Evolutionary conservation across 2,329 filamentous ascomycete genomes (phyloP).

Genomic region (Dothistroma septosporum): DNA sequence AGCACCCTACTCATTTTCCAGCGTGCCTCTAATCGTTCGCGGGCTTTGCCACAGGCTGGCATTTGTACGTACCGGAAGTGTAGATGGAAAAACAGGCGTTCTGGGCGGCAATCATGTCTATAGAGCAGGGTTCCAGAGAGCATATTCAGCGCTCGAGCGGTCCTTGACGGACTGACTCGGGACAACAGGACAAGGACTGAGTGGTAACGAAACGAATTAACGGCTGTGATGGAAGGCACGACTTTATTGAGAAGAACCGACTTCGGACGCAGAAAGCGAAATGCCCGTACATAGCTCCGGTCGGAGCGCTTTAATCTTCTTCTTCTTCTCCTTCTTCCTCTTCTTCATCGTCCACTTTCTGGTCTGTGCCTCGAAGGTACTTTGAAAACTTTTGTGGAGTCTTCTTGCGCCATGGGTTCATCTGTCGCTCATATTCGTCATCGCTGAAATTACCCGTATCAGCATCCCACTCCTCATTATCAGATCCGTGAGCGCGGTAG

Average conservation of each 20-base stretch:
- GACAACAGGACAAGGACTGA: not conserved
- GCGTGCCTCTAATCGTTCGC: not conserved
- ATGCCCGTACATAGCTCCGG: not conserved
- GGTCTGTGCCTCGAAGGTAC: conserved; percentile 13
- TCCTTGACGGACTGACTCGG: not conserved
- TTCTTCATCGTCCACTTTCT: not conserved
- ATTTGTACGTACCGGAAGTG: not conserved
- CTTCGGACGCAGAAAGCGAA: not conserved
- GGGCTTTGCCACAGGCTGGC: not conserved
- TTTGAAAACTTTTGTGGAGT: conserved; percentile 24
- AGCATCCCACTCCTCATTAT: conserved; percentile 40
- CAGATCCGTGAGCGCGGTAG: conserved; percentile 36
- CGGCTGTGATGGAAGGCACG: not conserved
- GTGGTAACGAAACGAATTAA: not conserved
- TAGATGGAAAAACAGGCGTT: not conserved
- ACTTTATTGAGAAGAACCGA: not conserved
- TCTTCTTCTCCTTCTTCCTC: not conserved
- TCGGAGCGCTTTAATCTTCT: not conserved
- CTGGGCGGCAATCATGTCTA: not conserved
- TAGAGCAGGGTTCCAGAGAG: not conserved
- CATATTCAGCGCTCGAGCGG: not conserved
- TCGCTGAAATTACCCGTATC: conserved; percentile 30
- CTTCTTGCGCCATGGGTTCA: conserved; percentile 32
- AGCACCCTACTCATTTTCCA: not conserved
- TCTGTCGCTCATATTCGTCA: conserved; percentile 28